Base-by-base conservation (phyloP, 2,329 filamentous ascomycete species). In the Colletotrichum tamarilloi region DNA sequence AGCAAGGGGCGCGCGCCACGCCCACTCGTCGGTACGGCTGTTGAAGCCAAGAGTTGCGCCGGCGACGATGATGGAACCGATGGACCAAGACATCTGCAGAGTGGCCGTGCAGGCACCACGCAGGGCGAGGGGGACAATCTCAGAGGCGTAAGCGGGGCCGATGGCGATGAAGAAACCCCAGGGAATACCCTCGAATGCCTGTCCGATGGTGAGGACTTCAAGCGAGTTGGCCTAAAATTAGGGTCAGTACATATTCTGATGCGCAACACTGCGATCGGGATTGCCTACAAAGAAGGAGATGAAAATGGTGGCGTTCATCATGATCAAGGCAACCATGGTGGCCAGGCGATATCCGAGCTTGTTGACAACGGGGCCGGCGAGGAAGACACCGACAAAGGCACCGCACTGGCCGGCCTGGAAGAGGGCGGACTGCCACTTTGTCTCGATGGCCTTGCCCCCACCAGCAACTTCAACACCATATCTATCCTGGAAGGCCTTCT, bases 111-210 rank as follows among this genome's bases (percentile, higher is more conserved):
- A 85, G 56, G 88, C 86, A 69, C 87, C 90, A 79, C 90, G 83
- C 56, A 92, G 82, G 76, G 82, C 81, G 49, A 92, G 83, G 0
- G 90, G 90, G 12, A 90, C 88, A 62, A 92, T 89, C 78, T 92
- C 90, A 75, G 82, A 84, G 79, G 87, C 89, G 82, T 91, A 91
- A 2, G 90, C 89, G 1, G 90, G 90, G 11, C 89, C 85, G 79
- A 90, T 90, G 77, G 89, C 88, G 75, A 91, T 90, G 81, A 92
- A 92, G 76, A 91, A 86, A 26, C 90, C 90, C 90, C 90, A 92
- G 0, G 85, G 89, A 19, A 92, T 76, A 75, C 90, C 90, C 80
- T 91, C 88, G 60, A 92, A 83, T 30, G 89, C 82, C 81, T 92
- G 89, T 26, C 86, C 82, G 1, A 84, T 83, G 55, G 90, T 84